Evolutionary conservation across 1,284 basidiomycete species (phyloP).

Genomic region (Cryptococcus sp.): DNA sequence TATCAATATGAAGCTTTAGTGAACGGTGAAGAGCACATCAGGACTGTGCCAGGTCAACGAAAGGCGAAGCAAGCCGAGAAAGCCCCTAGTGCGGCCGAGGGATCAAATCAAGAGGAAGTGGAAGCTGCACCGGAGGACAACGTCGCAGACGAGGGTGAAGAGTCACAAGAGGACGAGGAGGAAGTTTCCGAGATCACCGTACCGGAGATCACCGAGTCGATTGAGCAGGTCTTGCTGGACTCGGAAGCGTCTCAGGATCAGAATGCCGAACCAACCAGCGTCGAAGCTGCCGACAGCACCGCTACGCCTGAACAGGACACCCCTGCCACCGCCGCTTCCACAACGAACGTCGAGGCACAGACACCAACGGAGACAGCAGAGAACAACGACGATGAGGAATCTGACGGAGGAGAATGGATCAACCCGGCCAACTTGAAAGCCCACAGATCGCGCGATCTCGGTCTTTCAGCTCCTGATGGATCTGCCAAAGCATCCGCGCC

Average conservation of each 20-base stretch:
- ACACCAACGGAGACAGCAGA: slow-evolving; percentile 54
- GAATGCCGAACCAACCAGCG: slow-evolving; percentile 6
- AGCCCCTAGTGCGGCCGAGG: slow-evolving; percentile 1
- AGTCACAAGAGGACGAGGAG: slow-evolving; percentile 25
- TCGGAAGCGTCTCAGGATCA: slow-evolving; percentile 1
- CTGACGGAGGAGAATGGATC: slow-evolving; percentile 95
- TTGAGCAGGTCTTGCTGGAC: slow-evolving; percentile 56
- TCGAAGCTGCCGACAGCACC: slow-evolving; percentile 1
- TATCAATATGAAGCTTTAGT: slow-evolving; percentile 68
- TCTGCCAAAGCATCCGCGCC: slow-evolving; percentile 43
- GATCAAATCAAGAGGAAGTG: slow-evolving; percentile 45
- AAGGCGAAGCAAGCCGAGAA: slow-evolving; percentile 16
- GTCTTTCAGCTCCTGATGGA: slow-evolving; percentile 64
- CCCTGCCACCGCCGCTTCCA: slow-evolving; percentile 2
- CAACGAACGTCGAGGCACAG: slow-evolving; percentile 3
- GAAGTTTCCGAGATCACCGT: slow-evolving; percentile 43
- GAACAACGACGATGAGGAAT: slow-evolving; percentile 58
- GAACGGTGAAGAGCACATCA: slow-evolving; percentile 57
- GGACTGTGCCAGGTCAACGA: slow-evolving; percentile 58
- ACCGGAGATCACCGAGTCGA: slow-evolving; percentile 57
- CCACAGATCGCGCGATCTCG: slow-evolving; percentile 86
- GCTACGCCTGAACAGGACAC: slow-evolving; percentile 9
- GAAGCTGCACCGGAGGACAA: slow-evolving; percentile 54
- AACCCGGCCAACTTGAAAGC: slow-evolving; percentile 83
- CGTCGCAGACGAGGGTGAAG: slow-evolving; percentile 44